Evolutionary conservation across 805 yeast genomes (phyloP).

Genomic region (Starmera pachycereana): DNA sequence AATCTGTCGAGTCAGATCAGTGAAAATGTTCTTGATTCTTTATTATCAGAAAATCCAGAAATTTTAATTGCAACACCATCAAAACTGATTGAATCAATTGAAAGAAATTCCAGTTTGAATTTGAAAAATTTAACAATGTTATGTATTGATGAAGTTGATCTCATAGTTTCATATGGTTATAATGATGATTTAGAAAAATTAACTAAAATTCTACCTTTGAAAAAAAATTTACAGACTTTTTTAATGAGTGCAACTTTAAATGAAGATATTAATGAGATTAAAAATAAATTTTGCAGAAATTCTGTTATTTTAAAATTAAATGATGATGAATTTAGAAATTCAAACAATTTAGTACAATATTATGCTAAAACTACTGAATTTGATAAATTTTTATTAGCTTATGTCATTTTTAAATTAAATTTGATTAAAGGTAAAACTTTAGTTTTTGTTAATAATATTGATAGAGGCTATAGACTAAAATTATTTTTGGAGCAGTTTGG

Average conservation of each 20-base stretch:
- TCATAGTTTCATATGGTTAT: slow-evolving; percentile 83
- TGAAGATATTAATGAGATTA: slow-evolving; percentile 73
- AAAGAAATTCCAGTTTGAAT: slow-evolving; percentile 36
- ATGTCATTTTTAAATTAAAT: slow-evolving; percentile 82
- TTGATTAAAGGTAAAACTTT: slow-evolving; percentile 86
- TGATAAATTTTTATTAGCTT: slow-evolving; percentile 84
- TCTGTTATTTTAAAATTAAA: slow-evolving; percentile 77
- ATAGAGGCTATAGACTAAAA: slow-evolving; percentile 88
- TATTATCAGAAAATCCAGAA: slow-evolving; percentile 68
- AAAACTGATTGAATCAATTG: slow-evolving; percentile 48
- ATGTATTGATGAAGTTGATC: slow-evolving; percentile 92
- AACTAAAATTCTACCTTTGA: slow-evolving; percentile 54
- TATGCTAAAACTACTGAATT: slow-evolving; percentile 81
- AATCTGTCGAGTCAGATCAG: slow-evolving; percentile 57
- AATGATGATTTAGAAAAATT: slow-evolving; percentile 70
- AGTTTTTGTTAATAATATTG: slow-evolving; percentile 86
- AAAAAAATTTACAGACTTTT: slow-evolving; percentile 74
- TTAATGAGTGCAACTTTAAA: slow-evolving; percentile 94
- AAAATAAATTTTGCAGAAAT: slow-evolving; percentile 63
- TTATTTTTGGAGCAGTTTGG: slow-evolving; percentile 93
- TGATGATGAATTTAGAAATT: slow-evolving; percentile 48
- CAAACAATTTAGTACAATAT: slow-evolving; percentile 64
- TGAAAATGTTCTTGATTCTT: slow-evolving; percentile 60
- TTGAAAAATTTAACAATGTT: slow-evolving; percentile 52
- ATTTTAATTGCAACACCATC: slow-evolving; percentile 84